Evolutionary conservation across 176 grass and related monocot species (phyloP).

Genomic region (Aegilops speltoides): DNA sequence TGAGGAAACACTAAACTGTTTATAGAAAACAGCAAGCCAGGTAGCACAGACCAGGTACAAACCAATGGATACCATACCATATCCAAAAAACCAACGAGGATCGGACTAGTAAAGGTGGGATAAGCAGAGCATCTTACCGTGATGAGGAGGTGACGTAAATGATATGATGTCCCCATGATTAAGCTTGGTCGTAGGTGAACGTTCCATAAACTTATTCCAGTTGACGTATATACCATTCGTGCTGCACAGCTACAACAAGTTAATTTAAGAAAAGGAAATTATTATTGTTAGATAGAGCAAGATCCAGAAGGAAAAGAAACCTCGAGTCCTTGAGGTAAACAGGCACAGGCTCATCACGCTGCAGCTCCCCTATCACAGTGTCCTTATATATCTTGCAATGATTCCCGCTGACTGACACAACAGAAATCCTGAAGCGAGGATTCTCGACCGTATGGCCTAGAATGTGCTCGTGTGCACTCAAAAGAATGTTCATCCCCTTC

Average conservation of each 20-base stretch:
- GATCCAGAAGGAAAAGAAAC: conserved; percentile 44
- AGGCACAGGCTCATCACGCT: conserved; percentile 26
- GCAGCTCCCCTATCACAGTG: conserved; percentile 39
- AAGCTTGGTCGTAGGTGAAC: conserved; percentile 57
- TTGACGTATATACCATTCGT: conserved; percentile 86
- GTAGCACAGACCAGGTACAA: background rate
- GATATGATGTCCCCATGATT: conserved; percentile 84
- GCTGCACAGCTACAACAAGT: conserved; percentile 51
- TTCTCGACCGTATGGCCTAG: conserved; percentile 59
- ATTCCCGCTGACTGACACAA: conserved; percentile 42
- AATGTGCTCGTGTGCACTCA: conserved; percentile 74
- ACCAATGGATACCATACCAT: conserved; percentile 7
- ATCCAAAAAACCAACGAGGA: background rate
- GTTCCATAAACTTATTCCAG: conserved; percentile 64
- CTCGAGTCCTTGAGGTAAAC: conserved; percentile 86
- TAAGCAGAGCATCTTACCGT: conserved; percentile 38
- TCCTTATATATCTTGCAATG: conserved; percentile 90
- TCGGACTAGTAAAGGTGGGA: background rate
- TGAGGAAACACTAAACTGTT: background rate
- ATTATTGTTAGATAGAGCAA: background rate
- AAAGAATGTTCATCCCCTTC: conserved; percentile 81
- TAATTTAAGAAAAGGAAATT: conserved; percentile 14
- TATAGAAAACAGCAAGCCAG: background rate
- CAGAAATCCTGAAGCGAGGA: conserved; percentile 50
- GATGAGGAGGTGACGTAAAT: conserved; percentile 55